A percentile compares a stretch with the other conserved stretches of the same genome.
Conservation (phyloP, 2,329 filamentous ascomycete genomes). For the Aspergillus sp. region DNA sequence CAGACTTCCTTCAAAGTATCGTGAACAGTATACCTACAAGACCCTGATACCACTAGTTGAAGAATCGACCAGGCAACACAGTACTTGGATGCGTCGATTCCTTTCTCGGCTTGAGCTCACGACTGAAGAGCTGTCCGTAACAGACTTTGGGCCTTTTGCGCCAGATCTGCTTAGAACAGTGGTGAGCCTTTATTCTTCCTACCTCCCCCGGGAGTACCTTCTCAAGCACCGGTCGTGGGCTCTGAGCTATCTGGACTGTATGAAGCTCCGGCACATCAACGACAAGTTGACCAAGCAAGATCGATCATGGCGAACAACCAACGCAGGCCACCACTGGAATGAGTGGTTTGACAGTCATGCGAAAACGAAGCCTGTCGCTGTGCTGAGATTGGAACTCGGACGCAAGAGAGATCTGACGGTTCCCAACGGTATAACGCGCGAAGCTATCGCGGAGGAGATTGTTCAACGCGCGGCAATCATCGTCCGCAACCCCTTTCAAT, state of each 20-base stretch:
- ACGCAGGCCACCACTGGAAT: not conserved
- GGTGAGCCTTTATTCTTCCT: not conserved
- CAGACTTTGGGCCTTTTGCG: not conserved
- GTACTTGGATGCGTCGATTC: not conserved
- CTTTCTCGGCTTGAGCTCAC: not conserved
- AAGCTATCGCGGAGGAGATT: not conserved
- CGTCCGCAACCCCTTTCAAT: not conserved
- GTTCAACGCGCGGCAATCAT: not conserved
- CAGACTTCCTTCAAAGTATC: not conserved
- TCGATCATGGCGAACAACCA: not conserved
- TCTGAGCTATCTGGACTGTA: not conserved
- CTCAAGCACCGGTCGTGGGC: not conserved
- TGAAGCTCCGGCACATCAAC: not conserved
- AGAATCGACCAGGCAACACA: not conserved
- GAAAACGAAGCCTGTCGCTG: not conserved
- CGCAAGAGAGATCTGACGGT: not conserved
- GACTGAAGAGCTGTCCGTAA: not conserved
- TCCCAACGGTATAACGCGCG: not conserved
- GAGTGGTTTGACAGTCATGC: not conserved
- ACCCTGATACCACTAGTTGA: not conserved
- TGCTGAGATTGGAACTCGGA: not conserved
- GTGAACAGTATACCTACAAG: not conserved
- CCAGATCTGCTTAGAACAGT: not conserved
- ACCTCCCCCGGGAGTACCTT: not conserved
- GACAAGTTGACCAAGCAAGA: not conserved